phyloP scores from a whole-genome alignment of 2,329 filamentous ascomycete species.

The Cryphonectria naterciae region DNA sequence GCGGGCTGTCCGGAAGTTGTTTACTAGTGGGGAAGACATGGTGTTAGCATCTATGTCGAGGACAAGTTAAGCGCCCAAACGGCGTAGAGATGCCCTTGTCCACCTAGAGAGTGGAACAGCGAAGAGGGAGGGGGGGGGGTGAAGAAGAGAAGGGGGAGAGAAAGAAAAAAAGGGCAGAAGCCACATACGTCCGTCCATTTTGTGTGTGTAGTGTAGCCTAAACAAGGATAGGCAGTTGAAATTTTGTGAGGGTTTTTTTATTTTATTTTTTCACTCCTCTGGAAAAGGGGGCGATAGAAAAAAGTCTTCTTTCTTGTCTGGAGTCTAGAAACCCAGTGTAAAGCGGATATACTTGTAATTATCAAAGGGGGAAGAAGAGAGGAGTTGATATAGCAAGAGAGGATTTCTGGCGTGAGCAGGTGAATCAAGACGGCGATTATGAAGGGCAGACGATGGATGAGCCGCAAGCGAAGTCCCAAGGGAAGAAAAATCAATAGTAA shows the following conservation, averaged over 20 bases:
- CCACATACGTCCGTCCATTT: conserved; percentile 32
- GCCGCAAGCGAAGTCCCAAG: conserved; percentile 14
- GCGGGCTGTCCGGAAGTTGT: conserved; percentile 61
- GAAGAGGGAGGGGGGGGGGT: neutral
- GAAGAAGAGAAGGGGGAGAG: neutral
- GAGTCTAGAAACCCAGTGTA: neutral
- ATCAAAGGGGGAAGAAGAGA: neutral
- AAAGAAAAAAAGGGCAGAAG: conserved; percentile 1
- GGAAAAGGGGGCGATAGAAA: neutral
- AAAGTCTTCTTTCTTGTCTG: neutral
- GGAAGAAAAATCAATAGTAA: conserved; percentile 27
- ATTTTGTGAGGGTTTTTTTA: neutral
- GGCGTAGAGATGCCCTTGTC: neutral
- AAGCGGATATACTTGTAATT: conserved; percentile 10
- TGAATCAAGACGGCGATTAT: conserved; percentile 12
- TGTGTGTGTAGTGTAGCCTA: conserved; percentile 1
- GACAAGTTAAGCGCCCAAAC: neutral
- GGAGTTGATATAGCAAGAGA: conserved; percentile 1
- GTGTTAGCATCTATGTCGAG: neutral
- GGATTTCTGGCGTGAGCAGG: neutral
- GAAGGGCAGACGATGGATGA: conserved; percentile 6
- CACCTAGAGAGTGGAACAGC: neutral
- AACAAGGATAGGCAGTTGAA: neutral
- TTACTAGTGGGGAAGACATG: conserved; percentile 48
- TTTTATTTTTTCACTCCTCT: neutral